These are phyloP conservation scores for Mimosa bimucronata DNA, from an alignment of 306 rosid genomes.

Conservation along the genomic window DNA sequence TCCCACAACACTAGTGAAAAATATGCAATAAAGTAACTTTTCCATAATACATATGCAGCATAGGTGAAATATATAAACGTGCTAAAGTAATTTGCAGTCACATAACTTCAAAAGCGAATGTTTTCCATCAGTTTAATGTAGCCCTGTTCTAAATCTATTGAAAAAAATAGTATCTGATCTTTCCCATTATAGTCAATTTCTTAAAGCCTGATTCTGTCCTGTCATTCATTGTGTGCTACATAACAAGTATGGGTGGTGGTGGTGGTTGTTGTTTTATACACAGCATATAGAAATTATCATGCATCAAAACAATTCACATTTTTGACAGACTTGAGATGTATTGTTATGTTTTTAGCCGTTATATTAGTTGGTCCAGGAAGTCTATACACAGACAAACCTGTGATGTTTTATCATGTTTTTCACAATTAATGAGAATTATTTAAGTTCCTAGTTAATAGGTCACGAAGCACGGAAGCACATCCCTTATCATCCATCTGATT, in stretches of 20 bases:
- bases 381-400: no score
- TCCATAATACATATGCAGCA: not conserved
- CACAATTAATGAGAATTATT: no score
- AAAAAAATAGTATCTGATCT: not conserved
- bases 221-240: not conserved
- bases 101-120: not conserved
- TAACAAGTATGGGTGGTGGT: not conserved
- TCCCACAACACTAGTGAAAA: slow-evolving; percentile 54
- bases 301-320: not conserved
- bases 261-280: no score
- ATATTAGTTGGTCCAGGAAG: no score
- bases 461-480: no score
- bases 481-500: not conserved
- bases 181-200: not conserved
- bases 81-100: not conserved
- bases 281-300: not conserved
- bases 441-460: no score
- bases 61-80: not conserved
- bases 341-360: no score
- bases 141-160: not conserved
- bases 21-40: slow-evolving; percentile 17
- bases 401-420: no score
- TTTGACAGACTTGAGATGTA: no score
- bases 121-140: not conserved
- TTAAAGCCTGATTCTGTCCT: not conserved